phyloP scores from a whole-genome alignment of 2,329 filamentous ascomycete species.

The Colletotrichum sp. region DNA sequence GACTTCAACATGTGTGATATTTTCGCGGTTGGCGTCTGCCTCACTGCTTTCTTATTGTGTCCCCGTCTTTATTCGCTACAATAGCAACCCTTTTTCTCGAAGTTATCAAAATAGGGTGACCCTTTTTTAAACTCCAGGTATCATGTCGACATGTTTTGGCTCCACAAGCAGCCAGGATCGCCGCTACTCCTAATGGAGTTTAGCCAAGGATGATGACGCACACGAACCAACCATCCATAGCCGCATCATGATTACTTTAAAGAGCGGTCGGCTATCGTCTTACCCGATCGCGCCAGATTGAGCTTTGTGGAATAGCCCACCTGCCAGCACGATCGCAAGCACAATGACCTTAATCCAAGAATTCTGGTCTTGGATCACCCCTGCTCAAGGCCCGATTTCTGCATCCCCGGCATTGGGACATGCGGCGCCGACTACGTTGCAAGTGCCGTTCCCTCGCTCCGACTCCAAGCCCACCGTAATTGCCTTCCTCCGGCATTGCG shows the following conservation, averaged over 20 bases:
- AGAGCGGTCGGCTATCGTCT: not conserved
- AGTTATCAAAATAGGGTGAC: not conserved
- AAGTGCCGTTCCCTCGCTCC: conserved; percentile 54
- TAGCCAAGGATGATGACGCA: not conserved
- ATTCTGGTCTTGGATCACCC: not conserved
- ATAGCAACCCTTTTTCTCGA: not conserved
- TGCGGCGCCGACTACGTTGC: not conserved
- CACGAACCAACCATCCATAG: not conserved
- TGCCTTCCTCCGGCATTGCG: conserved; percentile 75
- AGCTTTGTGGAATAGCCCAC: not conserved
- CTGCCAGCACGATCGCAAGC: not conserved
- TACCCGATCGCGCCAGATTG: not conserved
- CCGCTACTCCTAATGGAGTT: not conserved
- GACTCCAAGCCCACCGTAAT: conserved; percentile 63
- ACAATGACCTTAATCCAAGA: conserved; percentile 10
- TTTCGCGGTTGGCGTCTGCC: not conserved
- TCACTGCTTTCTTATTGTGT: not conserved
- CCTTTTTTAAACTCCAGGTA: not conserved
- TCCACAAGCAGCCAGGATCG: not conserved
- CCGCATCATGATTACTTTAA: not conserved
- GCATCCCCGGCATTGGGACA: not conserved
- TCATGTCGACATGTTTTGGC: not conserved
- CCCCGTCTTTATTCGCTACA: not conserved
- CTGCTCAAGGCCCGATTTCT: not conserved
- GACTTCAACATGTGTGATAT: not conserved